A percentile compares a stretch with the other conserved stretches of the same genome.
These are phyloP conservation scores for Blastocystis sp. DNA, from an alignment of 352 stramenopile species.

Conservation along the genomic window DNA sequence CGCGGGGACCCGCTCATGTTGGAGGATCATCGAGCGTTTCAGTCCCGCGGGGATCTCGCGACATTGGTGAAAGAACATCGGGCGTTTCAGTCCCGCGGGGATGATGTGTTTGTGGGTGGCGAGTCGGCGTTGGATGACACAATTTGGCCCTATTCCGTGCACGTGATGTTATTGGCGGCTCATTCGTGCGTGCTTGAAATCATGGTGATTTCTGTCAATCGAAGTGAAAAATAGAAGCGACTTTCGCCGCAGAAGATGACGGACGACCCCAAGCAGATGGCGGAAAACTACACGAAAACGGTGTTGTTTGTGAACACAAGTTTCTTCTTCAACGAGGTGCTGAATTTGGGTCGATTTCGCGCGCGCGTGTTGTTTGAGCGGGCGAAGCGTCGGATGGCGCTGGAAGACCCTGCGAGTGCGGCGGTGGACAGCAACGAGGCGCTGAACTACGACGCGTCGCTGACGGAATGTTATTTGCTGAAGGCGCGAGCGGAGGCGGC, in stretches of 20 bases:
- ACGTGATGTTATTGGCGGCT: neutral
- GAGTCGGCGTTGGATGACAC: neutral
- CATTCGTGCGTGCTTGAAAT: neutral
- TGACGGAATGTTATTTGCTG: slow-evolving; percentile 22
- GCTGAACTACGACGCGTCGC: slow-evolving; percentile 9
- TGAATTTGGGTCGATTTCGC: neutral
- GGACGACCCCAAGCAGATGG: neutral
- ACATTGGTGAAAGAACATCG: neutral
- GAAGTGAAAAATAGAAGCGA: neutral
- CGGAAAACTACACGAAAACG: neutral
- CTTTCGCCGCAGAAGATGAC: neutral
- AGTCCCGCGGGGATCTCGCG: neutral
- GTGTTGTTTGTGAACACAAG: slow-evolving; percentile 9
- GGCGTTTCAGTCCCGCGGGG: neutral
- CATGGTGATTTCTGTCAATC: neutral
- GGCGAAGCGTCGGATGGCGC: neutral
- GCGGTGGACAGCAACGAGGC: slow-evolving; percentile 21
- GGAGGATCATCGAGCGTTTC: neutral
- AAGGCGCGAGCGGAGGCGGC: neutral
- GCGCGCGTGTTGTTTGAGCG: neutral
- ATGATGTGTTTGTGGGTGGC: neutral
- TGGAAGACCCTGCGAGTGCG: neutral
- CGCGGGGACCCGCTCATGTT: neutral
- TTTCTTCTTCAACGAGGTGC: slow-evolving; percentile 29
- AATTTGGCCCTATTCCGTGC: neutral